Evolutionary conservation across 2,329 filamentous ascomycete genomes (phyloP).

Genomic region (Cadophora sp.): DNA sequence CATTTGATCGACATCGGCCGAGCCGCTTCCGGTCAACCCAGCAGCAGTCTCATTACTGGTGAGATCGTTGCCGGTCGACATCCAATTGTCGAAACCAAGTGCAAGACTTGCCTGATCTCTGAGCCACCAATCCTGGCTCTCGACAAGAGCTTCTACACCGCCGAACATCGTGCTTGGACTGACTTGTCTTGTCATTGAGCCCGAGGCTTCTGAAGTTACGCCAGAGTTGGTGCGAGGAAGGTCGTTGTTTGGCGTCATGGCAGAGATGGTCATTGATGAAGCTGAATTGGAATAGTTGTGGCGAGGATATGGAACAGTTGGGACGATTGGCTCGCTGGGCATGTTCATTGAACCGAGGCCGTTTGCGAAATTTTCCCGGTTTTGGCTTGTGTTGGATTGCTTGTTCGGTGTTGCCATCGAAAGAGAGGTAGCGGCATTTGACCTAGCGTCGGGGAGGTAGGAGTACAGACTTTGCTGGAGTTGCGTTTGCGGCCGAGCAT

Average conservation of each 20-base stretch:
- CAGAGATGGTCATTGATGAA: constrained; percentile 23
- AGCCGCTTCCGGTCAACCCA: constrained; percentile 5
- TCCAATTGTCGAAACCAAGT: constrained; percentile 69
- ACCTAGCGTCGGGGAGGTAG: constrained; percentile 34
- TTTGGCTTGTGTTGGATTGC: constrained; percentile 19
- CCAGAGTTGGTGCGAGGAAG: constrained; percentile 32
- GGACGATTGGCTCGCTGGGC: constrained; percentile 29
- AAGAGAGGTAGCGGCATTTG: constrained; percentile 7
- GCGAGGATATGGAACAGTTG: constrained; percentile 33
- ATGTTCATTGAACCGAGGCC: constrained; percentile 30
- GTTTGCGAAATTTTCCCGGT: constrained; percentile 11
- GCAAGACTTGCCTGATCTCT: constrained; percentile 67
- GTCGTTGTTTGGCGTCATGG: constrained; percentile 26
- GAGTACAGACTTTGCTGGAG: constrained; percentile 42
- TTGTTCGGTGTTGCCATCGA: constrained; percentile 4
- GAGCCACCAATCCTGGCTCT: constrained; percentile 70
- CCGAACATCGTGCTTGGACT: constrained; percentile 61
- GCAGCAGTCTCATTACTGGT: constrained; percentile 14
- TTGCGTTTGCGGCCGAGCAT: constrained; percentile 34
- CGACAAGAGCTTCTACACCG: constrained; percentile 65
- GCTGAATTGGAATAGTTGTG: constrained; percentile 29
- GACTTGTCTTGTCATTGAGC: constrained; percentile 45
- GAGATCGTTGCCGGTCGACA: constrained; percentile 31
- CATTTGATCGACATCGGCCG: constrained; percentile 23
- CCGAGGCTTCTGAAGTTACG: constrained; percentile 30